Evolutionary conservation across 371 early-diverging fungal species (phyloP).

Genomic region (Dentiscutata heterogama): DNA sequence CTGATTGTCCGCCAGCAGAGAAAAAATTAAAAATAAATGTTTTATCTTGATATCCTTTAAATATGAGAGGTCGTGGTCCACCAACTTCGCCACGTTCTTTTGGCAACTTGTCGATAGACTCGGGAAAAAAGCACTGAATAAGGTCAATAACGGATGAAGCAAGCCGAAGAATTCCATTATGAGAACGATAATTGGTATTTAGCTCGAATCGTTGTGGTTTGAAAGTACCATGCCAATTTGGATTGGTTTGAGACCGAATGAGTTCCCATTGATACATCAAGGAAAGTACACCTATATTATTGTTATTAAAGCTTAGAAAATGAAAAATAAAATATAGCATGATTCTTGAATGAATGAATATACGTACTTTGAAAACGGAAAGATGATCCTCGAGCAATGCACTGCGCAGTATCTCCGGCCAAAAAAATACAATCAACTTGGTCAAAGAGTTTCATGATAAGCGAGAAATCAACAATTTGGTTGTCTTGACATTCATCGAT

Average conservation of each 20-base stretch:
- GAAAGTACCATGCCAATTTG: not conserved
- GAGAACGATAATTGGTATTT: constrained; percentile 40
- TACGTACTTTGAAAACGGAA: constrained; percentile 34
- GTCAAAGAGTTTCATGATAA: constrained; percentile 37
- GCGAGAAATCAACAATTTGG: constrained; percentile 32
- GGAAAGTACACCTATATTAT: not conserved
- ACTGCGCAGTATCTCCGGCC: constrained; percentile 42
- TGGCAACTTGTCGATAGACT: constrained; percentile 17
- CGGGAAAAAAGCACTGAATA: constrained; percentile 21
- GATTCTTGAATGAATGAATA: not conserved
- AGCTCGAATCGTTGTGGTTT: constrained; percentile 37
- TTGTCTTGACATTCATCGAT: constrained; percentile 44
- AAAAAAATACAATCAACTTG: constrained; percentile 26
- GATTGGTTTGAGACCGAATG: constrained; percentile 8
- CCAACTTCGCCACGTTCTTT: constrained; percentile 28
- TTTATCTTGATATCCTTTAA: not conserved
- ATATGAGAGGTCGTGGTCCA: constrained; percentile 19
- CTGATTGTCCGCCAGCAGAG: not conserved
- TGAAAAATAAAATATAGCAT: not conserved
- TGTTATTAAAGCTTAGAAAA: not conserved
- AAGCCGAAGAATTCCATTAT: constrained; percentile 35
- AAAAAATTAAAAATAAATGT: not conserved
- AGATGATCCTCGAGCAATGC: constrained; percentile 37
- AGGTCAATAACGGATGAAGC: constrained; percentile 37
- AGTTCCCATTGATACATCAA: constrained; percentile 31